Evolutionary conservation across 441 rosid genomes (phyloP).

Genomic region (Manihot esculenta): DNA sequence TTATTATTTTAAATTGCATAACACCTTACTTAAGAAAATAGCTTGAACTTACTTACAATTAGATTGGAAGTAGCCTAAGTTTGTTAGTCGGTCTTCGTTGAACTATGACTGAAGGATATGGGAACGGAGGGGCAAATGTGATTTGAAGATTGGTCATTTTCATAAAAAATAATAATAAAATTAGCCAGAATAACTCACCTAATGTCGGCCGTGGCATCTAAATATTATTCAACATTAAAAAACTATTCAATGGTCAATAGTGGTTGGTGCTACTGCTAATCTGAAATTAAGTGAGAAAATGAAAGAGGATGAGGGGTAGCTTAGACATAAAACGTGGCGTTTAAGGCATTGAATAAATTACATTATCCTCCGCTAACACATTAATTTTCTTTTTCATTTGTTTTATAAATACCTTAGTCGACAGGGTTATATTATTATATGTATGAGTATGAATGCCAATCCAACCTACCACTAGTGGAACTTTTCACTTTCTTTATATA

Average conservation of each 20-base stretch:
- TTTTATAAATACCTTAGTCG: background rate
- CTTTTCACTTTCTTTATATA: background rate
- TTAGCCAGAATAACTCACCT: background rate
- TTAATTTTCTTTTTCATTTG: background rate
- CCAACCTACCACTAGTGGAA: conserved; percentile 9
- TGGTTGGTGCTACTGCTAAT: too few species aligned
- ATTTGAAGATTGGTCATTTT: conserved; percentile 2
- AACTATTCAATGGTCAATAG: too few species aligned
- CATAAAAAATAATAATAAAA: background rate
- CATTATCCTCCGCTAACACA: conserved; percentile 11
- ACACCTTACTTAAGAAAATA: background rate
- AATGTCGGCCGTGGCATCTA: background rate
- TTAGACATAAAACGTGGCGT: background rate
- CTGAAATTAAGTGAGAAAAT: background rate
- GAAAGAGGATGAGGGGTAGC: background rate
- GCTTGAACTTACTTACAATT: background rate
- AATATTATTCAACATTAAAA: background rate
- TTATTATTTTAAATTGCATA: too few species aligned
- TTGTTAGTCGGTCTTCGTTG: conserved; percentile 6
- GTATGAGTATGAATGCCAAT: background rate
- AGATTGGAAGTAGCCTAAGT: background rate
- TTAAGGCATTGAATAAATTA: background rate
- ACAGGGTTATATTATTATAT: background rate
- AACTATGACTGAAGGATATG: background rate
- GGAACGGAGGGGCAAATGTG: background rate